Conservation (phyloP, 768 basidiomycete genomes). For the Mycena pura region DNA sequence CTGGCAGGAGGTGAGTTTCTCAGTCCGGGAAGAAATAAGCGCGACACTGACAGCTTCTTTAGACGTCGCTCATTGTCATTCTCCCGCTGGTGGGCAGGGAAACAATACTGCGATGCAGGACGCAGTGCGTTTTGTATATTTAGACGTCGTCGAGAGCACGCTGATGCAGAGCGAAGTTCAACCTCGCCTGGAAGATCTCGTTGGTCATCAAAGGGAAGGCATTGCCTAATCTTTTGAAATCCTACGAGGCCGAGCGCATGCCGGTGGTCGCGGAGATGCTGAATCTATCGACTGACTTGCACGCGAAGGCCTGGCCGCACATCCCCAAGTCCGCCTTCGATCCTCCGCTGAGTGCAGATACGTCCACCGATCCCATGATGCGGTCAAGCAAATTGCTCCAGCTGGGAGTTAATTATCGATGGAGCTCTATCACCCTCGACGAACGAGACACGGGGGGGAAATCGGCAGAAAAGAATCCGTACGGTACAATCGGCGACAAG, state of each 20-base stretch:
- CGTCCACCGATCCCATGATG: constrained; percentile 6
- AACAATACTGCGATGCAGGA: constrained; percentile 21
- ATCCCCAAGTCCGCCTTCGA: constrained; percentile 1
- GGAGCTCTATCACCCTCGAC: background rate
- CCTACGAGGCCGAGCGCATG: constrained; percentile 38
- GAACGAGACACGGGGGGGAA: background rate
- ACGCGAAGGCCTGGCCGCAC: constrained; percentile 8
- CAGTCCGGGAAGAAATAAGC: background rate
- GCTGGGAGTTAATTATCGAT: constrained; percentile 17
- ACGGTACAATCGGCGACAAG: constrained; percentile 1
- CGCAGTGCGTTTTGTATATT: constrained; percentile 5
- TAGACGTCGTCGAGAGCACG: too few relatives aligned
- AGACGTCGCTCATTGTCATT: constrained; percentile 49
- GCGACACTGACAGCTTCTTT: background rate
- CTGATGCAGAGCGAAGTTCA: constrained; percentile 20
- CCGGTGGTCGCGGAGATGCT: constrained; percentile 47
- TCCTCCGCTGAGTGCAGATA: background rate
- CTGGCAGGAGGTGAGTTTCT: constrained; percentile 34
- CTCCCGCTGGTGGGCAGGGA: constrained; percentile 30
- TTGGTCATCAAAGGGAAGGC: constrained; percentile 28
- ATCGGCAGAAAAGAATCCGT: background rate
- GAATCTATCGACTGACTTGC: constrained; percentile 30
- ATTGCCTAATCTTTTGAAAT: constrained; percentile 24
- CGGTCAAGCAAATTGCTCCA: constrained; percentile 12
- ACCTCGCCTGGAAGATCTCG: constrained; percentile 33